Percentiles rank a stretch among this genome's conserved stretches.
These are phyloP conservation scores for Dioscorea alata DNA, from an alignment of 106 monocot genomes.

Conservation along the genomic window DNA sequence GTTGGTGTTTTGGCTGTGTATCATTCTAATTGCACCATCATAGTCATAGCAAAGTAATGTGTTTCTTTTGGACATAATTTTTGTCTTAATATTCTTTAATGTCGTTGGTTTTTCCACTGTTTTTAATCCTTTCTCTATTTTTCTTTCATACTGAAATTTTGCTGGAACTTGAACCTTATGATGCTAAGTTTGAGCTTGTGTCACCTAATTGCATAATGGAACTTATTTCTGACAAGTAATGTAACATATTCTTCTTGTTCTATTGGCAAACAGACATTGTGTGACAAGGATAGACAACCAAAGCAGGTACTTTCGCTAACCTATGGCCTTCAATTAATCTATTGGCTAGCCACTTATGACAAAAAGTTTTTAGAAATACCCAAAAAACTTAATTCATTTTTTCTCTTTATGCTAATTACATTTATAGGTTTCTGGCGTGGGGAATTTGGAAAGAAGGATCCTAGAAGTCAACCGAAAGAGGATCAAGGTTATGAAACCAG, in stretches of 20 bases:
- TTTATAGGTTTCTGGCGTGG: conserved; percentile 61
- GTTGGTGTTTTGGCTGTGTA: too few species aligned
- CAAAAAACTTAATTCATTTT: neutral
- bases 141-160: too few species aligned
- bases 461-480: conserved; percentile 89
- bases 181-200: too few species aligned
- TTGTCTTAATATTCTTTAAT: too few species aligned
- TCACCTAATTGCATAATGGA: too few species aligned
- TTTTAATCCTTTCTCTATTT: too few species aligned
- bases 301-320: conserved; percentile 51
- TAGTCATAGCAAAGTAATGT: too few species aligned
- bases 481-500: conserved; percentile 94
- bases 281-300: conserved; percentile 55
- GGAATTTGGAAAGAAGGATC: conserved; percentile 79
- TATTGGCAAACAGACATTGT: conserved; percentile 41
- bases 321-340: neutral
- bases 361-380: neutral
- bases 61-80: too few species aligned
- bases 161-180: too few species aligned
- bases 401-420: too few species aligned
- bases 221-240: neutral
- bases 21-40: too few species aligned
- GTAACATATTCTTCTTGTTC: neutral
- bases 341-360: neutral
- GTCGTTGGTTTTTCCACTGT: too few species aligned